Evolutionary conservation across 306 rosid genomes (phyloP).

Genomic region (Cicer yamashitae): DNA sequence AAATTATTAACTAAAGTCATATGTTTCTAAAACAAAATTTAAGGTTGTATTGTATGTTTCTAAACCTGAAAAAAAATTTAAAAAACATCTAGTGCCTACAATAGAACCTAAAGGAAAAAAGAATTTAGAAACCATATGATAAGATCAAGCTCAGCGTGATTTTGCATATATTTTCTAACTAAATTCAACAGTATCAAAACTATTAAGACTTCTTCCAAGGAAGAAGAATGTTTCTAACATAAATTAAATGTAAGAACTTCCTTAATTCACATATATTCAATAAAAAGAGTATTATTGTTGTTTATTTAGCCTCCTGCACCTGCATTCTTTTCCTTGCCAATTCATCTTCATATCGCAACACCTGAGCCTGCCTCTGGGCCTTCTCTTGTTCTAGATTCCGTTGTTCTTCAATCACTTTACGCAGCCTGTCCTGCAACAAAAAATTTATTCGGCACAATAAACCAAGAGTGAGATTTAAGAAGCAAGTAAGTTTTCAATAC

Average conservation of each 20-base stretch:
- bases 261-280: constrained; percentile 10
- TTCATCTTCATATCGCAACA: constrained; percentile 82
- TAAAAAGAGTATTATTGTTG: not conserved
- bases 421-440: constrained; percentile 73
- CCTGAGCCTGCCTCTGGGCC: constrained; percentile 86
- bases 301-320: constrained; percentile 57
- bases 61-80: not conserved
- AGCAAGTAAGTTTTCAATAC: constrained; percentile 1
- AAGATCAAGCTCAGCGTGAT: constrained; percentile 6
- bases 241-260: constrained; percentile 18
- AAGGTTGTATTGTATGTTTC: constrained; percentile 22
- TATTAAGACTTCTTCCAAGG: not conserved
- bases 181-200: constrained; percentile 37
- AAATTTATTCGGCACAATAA: constrained; percentile 20
- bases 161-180: constrained; percentile 21
- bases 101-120: not conserved
- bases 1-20: constrained; percentile 33
- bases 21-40: not conserved
- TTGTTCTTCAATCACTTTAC: constrained; percentile 85
- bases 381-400: constrained; percentile 81
- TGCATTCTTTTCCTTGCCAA: constrained; percentile 87
- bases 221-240: constrained; percentile 9
- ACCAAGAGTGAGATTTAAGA: constrained; percentile 17
- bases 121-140: not conserved
- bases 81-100: constrained; percentile 8